Evolutionary conservation across 1,284 basidiomycete genomes (phyloP).

Genomic region (Marasmius tenuissimus): DNA sequence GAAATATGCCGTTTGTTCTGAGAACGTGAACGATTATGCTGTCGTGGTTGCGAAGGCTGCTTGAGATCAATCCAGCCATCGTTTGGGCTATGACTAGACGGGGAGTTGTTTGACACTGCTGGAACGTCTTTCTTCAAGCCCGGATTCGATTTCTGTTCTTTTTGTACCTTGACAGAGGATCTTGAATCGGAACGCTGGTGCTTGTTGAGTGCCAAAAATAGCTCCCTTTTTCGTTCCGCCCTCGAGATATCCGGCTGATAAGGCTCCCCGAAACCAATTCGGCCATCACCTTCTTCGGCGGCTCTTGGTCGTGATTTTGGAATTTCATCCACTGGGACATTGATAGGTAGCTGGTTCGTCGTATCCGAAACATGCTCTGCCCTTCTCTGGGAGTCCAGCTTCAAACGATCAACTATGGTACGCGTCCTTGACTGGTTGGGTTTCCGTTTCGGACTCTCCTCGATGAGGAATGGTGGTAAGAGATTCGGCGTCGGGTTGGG

Average conservation of each 20-base stretch:
- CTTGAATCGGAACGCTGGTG: constrained; percentile 18
- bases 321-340: neutral
- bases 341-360: neutral
- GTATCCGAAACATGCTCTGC: neutral
- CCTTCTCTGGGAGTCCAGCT: constrained; percentile 20
- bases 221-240: constrained; percentile 34
- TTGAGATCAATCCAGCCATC: constrained; percentile 2
- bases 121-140: neutral
- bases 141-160: neutral
- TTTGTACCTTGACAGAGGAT: neutral
- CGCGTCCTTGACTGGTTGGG: constrained; percentile 42
- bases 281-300: constrained; percentile 37
- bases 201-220: constrained; percentile 38
- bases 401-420: constrained; percentile 44
- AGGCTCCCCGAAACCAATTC: constrained; percentile 24
- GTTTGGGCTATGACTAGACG: neutral
- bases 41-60: neutral
- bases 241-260: constrained; percentile 24
- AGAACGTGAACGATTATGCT: neutral
- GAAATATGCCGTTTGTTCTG: neutral
- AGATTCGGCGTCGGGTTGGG: constrained; percentile 20
- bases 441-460: constrained; percentile 32
- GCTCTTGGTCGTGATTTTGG: neutral
- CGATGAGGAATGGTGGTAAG: constrained; percentile 42
- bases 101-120: neutral